Base-by-base conservation (phyloP, 441 rosid genomes). In the Adansonia madagascariensis region DNA sequence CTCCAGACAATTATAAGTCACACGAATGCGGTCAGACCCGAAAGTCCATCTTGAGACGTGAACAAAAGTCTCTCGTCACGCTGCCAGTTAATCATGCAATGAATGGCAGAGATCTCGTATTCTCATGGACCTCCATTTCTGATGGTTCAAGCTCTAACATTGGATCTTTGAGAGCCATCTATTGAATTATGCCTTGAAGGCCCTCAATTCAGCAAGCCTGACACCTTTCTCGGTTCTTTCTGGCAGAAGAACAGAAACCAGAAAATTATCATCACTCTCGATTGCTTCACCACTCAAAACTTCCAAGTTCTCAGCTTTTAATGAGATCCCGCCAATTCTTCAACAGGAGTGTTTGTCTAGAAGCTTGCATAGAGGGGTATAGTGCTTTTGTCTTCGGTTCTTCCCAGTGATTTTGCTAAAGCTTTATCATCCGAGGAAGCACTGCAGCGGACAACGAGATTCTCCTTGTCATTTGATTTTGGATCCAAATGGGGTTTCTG, bases 341-440 rank as follows among this genome's bases (percentile, higher is more conserved):
- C 4, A 31, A 0, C 86, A 79, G 71, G 88, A 85, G 44, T 81
- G 84, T 79, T 68, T 89, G 41, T 83, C 85, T 14, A 81, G 81
- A 85, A 80, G 84, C 63, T 85, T 88, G 77, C 86, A 79, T 75
- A 31, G 35, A 93, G 97, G 35, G 85, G 97, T 61, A 75, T 91
- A 35, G 87, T 81, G 67, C 83, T 94, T 7, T 77, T 91, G 44
- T 89, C 98, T 52, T 90, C 98, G 64, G 84, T 87, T 73, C 64
- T 94, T 43, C 70, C 82, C 73, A 65, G 85, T 17, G 86, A 83
- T 53, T 74, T 81, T 27, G 90, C 97, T 27, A 84, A 79, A 70
- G 94, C 98, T 79, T 82, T 94, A 67, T 89, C 98, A 2, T 86
- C 92, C 76, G 93, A 94, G 77, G 98, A 90, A 76, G 97, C 95